phyloP scores from a whole-genome alignment of 257 asterid species.

The Solanum medicagineum region DNA sequence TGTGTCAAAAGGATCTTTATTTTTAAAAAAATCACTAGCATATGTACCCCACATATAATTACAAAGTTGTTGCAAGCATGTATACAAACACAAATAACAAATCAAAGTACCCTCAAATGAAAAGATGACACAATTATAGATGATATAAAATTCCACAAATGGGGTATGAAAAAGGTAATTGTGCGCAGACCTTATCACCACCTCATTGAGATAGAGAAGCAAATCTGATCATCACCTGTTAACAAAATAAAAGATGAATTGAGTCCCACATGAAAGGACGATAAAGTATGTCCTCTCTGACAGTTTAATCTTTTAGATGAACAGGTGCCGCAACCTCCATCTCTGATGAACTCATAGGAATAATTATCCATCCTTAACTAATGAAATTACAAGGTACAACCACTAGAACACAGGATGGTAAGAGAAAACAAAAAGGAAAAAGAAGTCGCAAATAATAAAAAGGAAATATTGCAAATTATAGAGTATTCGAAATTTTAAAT shows the following conservation, averaged over 20 bases:
- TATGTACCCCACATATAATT: background rate
- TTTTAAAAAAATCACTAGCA: background rate
- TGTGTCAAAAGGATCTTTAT: background rate
- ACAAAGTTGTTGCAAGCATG: background rate
- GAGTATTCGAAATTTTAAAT: conserved; percentile 13
- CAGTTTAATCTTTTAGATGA: background rate
- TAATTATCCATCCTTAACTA: background rate
- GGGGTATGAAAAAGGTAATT: no score
- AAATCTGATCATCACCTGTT: no score
- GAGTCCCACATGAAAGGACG: no score
- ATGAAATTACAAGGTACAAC: background rate
- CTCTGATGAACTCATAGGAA: background rate
- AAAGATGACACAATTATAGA: background rate
- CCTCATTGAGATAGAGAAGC: no score
- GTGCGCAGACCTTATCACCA: no score
- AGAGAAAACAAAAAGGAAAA: background rate
- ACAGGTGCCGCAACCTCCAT: background rate
- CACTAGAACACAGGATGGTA: background rate
- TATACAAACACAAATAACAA: background rate
- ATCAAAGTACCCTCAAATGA: background rate
- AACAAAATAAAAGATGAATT: no score
- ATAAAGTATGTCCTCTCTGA: no score
- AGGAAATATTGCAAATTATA: background rate
- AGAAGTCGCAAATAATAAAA: background rate
- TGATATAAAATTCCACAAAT: background rate